Base-by-base conservation (phyloP, 345 rosid genomes). In the Pugionium dolabratum region DNA sequence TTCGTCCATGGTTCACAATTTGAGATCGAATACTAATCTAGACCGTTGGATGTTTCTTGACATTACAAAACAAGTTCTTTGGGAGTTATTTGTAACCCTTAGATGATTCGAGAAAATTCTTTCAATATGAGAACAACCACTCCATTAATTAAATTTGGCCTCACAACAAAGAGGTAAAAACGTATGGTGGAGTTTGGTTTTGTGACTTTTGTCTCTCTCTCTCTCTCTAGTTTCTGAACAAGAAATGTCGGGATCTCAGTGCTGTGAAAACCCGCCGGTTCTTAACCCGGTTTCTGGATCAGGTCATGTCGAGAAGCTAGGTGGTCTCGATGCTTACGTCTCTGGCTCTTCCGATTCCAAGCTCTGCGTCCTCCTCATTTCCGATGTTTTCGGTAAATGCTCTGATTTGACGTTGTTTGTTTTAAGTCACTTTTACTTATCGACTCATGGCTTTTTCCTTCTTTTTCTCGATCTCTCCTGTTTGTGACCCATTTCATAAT, bases 231-330 rank as follows among this genome's bases (percentile, higher is more conserved):
- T 34, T 7, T 8, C 33, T 28, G 33, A 39, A 43, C 9, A 18
- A 67, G 1, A 35, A 46, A 27, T 85, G 98, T 80, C 84, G 11
- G 84, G 84, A 42, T 81, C 87, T 63, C 85, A 89, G 81, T 89
- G 98, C 80, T 82, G 87, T 18, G 73, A 74, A 57, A 85, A 84
- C 78, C 96, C 98, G 44, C 96, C 93, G 49, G 71, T 51, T 36
- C 67, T 75, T 5, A 73, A 79, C 70, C 78, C 88, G n/a, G 60
- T 28, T 29, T 47, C 77, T 25, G 97, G 96, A 34, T 74, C 70
- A 18, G 97, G 98, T 3, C 76, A 77, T 11, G 88, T 82, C 2
- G 79, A 87, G 71, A 69, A 82, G 45, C 54, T 89, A 2, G 91
- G 80, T 26, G 91, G 90, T 42, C 84, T 92, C 54, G 72, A 81